phyloP scores from a whole-genome alignment of 2,329 filamentous ascomycete genomes.

The Cladobotryum protrusum region DNA sequence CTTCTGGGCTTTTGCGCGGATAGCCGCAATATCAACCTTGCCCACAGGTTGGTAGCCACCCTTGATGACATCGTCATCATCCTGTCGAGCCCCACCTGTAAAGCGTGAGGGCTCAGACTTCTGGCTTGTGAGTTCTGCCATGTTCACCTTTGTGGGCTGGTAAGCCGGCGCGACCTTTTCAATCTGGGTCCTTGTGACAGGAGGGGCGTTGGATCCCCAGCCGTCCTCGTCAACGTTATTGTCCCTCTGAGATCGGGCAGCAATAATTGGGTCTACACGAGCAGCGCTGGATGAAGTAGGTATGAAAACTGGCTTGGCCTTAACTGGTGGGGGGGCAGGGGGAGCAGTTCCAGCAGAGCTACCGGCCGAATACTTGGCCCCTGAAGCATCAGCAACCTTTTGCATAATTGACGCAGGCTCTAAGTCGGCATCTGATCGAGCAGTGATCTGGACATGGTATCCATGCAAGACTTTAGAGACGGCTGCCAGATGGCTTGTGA shows the following conservation, averaged over 20 bases:
- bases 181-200: slow-evolving; percentile 74
- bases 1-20: slow-evolving; percentile 67
- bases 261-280: slow-evolving; percentile 60
- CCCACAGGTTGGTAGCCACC: slow-evolving; percentile 91
- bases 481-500: slow-evolving; percentile 85
- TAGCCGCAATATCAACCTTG: slow-evolving; percentile 93
- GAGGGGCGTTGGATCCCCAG: slow-evolving; percentile 93
- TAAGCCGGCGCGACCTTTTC: slow-evolving; percentile 92
- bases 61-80: slow-evolving; percentile 63
- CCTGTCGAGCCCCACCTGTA: slow-evolving; percentile 37
- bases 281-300: slow-evolving; percentile 54
- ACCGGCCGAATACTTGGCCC: slow-evolving; percentile 82
- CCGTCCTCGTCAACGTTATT: slow-evolving; percentile 72
- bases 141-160: slow-evolving; percentile 91
- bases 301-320: slow-evolving; percentile 88
- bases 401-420: slow-evolving; percentile 82
- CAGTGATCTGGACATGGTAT: slow-evolving; percentile 96
- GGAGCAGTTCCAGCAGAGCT: slow-evolving; percentile 48
- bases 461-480: slow-evolving; percentile 91
- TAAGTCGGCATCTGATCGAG: slow-evolving; percentile 83
- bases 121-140: slow-evolving; percentile 74
- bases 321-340: slow-evolving; percentile 60
- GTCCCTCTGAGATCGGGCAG: slow-evolving; percentile 55
- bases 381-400: slow-evolving; percentile 91
- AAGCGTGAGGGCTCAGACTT: slow-evolving; percentile 61